Base-by-base conservation (phyloP, 768 basidiomycete species). In the Sporobolomyces phaffii region DNA sequence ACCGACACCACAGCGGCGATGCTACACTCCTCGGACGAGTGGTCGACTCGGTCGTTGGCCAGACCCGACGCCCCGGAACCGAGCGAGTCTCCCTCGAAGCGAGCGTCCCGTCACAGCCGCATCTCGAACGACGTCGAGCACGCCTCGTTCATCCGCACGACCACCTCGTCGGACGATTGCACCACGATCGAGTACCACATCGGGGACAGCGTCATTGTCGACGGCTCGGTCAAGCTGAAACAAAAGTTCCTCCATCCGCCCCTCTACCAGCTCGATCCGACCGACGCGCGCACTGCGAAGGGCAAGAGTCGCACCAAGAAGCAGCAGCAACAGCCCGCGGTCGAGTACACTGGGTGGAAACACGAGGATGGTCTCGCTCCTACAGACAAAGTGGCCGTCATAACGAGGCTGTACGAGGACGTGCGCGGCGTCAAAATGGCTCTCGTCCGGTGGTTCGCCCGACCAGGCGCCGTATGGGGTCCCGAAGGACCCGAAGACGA, bases 191-290 rank as follows among this genome's bases (percentile, higher is more conserved):
- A 58, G 22, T 68, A 49, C 60, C 22, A 15, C 28, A 22, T 65
- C n/a, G 66, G 66, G n/a, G 67, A 65, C 45, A 40, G 36, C 0
- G 63, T 68, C 38, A 15, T 72, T 36, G 49, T 72, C 40, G 33
- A 31, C 34, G 52, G 36, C 3, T 10, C 44, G 4, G 49, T 57
- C 24, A 50, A 43, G 1, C 38, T 64, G 5, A 52, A 56, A 31
- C 70, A 65, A 26, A 68, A 68, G 60, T 72, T 67, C 60, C 54
- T 72, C 34, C 43, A 52, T 15, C 44, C 60, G 26, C 66, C 70
- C 5, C 6, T 48, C 0, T 66, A 66, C n/a, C 53, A 56, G 31
- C 2, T 43, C 17, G 5, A 7, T 5, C 5, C 54, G 4, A 13
- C 47, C 18, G 11, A 9, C 44, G 28, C 41, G 17, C n/a, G 15